These are phyloP conservation scores for Tolypocladium guangdongense DNA, from an alignment of 2,329 filamentous ascomycete species.

Conservation along the genomic window DNA sequence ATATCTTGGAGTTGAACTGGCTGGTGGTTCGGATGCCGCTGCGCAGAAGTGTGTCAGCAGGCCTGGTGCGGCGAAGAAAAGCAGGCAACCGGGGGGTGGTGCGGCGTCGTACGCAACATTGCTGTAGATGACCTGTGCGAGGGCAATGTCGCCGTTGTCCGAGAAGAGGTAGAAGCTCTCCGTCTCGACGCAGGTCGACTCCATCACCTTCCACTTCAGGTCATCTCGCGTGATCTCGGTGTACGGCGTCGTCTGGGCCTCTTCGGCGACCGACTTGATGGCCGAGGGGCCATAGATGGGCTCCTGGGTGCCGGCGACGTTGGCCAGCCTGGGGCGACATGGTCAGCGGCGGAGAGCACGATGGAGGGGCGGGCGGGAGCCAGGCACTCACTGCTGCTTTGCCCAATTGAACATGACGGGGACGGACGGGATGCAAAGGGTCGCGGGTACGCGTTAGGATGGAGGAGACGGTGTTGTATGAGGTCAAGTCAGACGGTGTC, in stretches of 20 bases:
- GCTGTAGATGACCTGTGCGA: slow-evolving; percentile 93
- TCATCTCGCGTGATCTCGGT: slow-evolving; percentile 69
- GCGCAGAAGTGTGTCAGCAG: slow-evolving; percentile 12
- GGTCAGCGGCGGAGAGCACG: slow-evolving; percentile 5
- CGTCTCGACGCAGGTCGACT: slow-evolving; percentile 85
- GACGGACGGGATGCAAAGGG: not conserved
- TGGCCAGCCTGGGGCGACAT: slow-evolving; percentile 41
- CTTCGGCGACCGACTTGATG: slow-evolving; percentile 74
- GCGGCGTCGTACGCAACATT: slow-evolving; percentile 68
- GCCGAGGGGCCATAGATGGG: slow-evolving; percentile 87
- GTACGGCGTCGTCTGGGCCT: slow-evolving; percentile 67
- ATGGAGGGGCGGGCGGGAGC: slow-evolving; percentile 3
- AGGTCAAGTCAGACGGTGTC: not conserved
- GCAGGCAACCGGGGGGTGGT: not conserved
- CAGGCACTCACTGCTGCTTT: slow-evolving; percentile 64
- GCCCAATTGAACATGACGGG: slow-evolving; percentile 82
- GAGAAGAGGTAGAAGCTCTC: slow-evolving; percentile 86
- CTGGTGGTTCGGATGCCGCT: slow-evolving; percentile 83
- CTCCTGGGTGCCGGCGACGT: slow-evolving; percentile 92
- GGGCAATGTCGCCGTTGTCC: slow-evolving; percentile 63
- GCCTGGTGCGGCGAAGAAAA: not conserved
- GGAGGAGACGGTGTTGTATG: not conserved
- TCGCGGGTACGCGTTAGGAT: not conserved
- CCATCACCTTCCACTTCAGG: slow-evolving; percentile 71
- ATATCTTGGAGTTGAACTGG: slow-evolving; percentile 93